A percentile compares a stretch with the other conserved stretches of the same genome.
Evolutionary conservation across 805 yeast species (phyloP).

Genomic region (Debaryomyces maramus): DNA sequence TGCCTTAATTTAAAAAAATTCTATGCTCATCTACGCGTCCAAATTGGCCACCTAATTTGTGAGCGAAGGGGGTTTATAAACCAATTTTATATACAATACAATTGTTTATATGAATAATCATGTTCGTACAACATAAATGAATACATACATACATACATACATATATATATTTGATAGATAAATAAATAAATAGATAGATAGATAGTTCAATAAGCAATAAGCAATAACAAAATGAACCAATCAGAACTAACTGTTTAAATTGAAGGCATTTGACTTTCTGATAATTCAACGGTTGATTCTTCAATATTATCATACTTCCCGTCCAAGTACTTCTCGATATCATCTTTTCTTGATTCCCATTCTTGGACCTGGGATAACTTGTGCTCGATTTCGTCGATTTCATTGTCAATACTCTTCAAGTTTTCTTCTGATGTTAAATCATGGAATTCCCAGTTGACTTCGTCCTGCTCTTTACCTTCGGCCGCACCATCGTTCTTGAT

Average conservation of each 20-base stretch:
- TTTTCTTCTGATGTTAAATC: conserved; percentile 67
- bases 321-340: conserved; percentile 54
- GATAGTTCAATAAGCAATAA: not conserved
- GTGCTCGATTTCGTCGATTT: conserved; percentile 63
- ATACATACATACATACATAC: too few relatives aligned
- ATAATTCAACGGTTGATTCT: conserved; percentile 6
- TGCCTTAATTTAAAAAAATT: not conserved
- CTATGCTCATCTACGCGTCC: not conserved
- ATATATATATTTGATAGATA: too few relatives aligned
- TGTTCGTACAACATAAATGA: not conserved
- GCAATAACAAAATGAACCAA: too few relatives aligned
- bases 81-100: not conserved
- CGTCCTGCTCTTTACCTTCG: conserved; percentile 23
- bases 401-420: conserved; percentile 68
- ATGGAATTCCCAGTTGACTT: conserved; percentile 52
- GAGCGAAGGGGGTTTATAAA: not conserved
- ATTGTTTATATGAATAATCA: not conserved
- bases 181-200: not conserved
- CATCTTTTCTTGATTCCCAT: conserved; percentile 60
- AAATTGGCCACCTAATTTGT: conserved; percentile 1
- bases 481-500: conserved; percentile 50
- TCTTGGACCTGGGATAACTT: conserved; percentile 59
- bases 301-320: conserved; percentile 31
- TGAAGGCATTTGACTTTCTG: conserved; percentile 3
- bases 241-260: not conserved